phyloP scores from a whole-genome alignment of 2,329 filamentous ascomycete species.

The Fusarium chlamydosporum region DNA sequence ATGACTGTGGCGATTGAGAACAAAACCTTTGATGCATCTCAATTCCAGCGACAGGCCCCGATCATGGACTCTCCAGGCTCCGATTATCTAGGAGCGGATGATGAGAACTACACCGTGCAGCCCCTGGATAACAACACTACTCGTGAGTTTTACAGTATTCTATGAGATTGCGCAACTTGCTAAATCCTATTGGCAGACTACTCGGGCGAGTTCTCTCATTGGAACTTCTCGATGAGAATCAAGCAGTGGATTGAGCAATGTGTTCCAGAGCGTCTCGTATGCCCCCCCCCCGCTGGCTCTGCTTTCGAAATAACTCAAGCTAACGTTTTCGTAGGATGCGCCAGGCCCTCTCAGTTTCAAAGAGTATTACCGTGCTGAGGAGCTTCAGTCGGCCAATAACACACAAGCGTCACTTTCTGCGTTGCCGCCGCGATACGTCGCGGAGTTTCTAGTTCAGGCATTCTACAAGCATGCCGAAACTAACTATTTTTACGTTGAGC shows the following conservation, averaged over 20 bases:
- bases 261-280: constrained; percentile 52
- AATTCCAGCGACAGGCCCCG: constrained; percentile 40
- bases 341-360: constrained; percentile 53
- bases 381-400: constrained; percentile 60
- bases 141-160: constrained; percentile 52
- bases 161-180: constrained; percentile 8
- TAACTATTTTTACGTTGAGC: constrained; percentile 65
- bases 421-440: constrained; percentile 63
- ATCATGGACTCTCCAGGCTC: constrained; percentile 46
- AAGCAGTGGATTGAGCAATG: constrained; percentile 65
- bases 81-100: constrained; percentile 52
- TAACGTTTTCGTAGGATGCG: constrained; percentile 43
- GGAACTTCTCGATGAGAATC: constrained; percentile 67
- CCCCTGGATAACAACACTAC: constrained; percentile 59
- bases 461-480: constrained; percentile 65
- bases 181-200: constrained; percentile 57
- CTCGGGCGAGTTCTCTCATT: constrained; percentile 67
- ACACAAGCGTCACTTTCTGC: constrained; percentile 58
- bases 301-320: constrained; percentile 7
- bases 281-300: constrained; percentile 14
- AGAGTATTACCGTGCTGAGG: constrained; percentile 62
- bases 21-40: constrained; percentile 44
- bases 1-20: constrained; percentile 61
- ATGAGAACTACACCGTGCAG: constrained; percentile 59
- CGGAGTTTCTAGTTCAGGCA: constrained; percentile 61